phyloP scores from a whole-genome alignment of 768 basidiomycete genomes.

The Trametes elegans region DNA sequence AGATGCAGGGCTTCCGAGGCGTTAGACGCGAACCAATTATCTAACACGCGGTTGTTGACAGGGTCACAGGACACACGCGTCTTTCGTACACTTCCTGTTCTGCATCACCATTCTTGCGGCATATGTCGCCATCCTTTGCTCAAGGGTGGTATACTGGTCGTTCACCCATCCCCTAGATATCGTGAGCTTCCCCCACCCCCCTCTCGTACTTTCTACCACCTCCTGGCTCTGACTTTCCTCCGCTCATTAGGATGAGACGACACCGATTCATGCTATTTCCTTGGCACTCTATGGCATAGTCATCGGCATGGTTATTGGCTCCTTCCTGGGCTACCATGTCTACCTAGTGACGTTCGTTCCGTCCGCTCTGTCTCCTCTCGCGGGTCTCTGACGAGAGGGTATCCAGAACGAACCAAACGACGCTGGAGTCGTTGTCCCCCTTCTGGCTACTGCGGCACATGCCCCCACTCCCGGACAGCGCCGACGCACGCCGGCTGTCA shows the following conservation, averaged over 20 bases:
- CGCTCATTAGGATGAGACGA: constrained; percentile 50
- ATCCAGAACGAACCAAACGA: constrained; percentile 81
- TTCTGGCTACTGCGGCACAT: constrained; percentile 71
- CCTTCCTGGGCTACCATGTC: constrained; percentile 73
- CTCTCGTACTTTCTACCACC: not conserved
- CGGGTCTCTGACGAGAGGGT: not conserved
- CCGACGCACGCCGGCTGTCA: constrained; percentile 45
- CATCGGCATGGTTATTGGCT: constrained; percentile 66
- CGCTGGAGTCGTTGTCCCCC: constrained; percentile 71
- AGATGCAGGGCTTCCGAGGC: not conserved
- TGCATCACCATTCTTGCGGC: constrained; percentile 59
- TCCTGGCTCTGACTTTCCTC: not conserved
- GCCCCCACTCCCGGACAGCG: constrained; percentile 55
- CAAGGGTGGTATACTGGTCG: constrained; percentile 58
- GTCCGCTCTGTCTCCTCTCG: not conserved
- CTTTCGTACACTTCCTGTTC: constrained; percentile 76
- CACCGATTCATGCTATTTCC: constrained; percentile 69
- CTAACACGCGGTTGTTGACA: constrained; percentile 28
- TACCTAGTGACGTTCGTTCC: constrained; percentile 68
- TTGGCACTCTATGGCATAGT: constrained; percentile 58
- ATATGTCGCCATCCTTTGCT: constrained; percentile 57
- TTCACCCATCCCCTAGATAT: constrained; percentile 61
- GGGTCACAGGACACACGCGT: constrained; percentile 83
- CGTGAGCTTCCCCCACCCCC: constrained; percentile 40
- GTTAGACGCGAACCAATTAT: not conserved